Percentiles rank a stretch among this genome's conserved stretches.
These are phyloP conservation scores for Rhodotorula sp. DNA, from an alignment of 1,284 basidiomycete genomes.

Conservation along the genomic window DNA sequence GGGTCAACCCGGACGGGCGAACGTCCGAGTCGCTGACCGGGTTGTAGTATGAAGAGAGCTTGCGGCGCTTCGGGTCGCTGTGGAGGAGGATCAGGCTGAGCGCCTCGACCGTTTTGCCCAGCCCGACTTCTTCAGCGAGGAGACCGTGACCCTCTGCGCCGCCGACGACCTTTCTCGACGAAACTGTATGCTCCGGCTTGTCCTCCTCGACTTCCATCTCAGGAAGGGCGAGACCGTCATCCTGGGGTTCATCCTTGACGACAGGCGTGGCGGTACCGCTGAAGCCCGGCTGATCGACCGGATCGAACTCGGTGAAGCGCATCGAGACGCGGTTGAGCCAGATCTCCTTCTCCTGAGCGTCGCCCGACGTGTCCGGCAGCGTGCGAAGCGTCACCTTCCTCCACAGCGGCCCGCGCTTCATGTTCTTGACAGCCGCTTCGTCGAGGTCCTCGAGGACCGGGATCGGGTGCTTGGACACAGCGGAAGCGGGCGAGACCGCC, in stretches of 20 bases:
- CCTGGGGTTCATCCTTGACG: conserved; percentile 2
- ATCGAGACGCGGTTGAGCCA: conserved; percentile 35
- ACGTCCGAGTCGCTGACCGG: conserved; percentile 29
- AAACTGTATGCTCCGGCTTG: background rate
- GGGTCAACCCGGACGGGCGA: conserved; percentile 37
- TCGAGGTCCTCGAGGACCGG: conserved; percentile 18
- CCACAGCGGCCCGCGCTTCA: conserved; percentile 37
- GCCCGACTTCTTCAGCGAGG: conserved; percentile 49
- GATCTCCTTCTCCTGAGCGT: background rate
- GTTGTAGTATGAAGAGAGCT: conserved; percentile 34
- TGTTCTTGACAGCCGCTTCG: background rate
- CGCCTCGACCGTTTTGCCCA: conserved; percentile 51
- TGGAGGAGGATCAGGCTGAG: conserved; percentile 46
- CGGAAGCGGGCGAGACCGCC: background rate
- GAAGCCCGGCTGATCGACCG: background rate
- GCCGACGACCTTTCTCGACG: conserved; percentile 1
- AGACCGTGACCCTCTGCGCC: conserved; percentile 26
- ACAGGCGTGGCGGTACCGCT: conserved; percentile 25
- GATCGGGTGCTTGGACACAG: background rate
- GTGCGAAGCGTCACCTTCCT: conserved; percentile 14
- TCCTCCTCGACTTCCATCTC: background rate
- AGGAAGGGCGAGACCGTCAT: background rate
- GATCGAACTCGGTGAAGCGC: conserved; percentile 35
- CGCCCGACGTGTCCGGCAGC: background rate
- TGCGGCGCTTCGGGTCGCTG: conserved; percentile 22